Evolutionary conservation across 371 early-diverging fungal species (phyloP).

Genomic region (Zopfochytrium polystomum): DNA sequence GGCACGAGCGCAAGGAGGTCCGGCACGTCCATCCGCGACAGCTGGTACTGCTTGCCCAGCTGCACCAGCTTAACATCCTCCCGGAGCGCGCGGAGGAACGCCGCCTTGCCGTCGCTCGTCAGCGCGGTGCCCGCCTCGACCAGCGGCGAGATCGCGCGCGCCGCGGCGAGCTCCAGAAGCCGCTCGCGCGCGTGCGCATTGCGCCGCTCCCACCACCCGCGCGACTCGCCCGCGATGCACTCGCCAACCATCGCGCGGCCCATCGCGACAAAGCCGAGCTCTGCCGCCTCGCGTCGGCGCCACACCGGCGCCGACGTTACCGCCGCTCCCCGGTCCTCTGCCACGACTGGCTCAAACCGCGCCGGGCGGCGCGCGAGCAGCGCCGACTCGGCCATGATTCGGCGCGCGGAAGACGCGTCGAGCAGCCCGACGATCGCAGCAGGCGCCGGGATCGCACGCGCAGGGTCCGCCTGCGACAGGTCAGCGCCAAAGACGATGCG

Average conservation of each 20-base stretch:
- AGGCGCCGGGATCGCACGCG: not conserved
- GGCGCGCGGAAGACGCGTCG: not conserved
- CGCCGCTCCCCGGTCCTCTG: not conserved
- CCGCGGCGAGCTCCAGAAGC: not conserved
- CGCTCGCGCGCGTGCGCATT: not conserved
- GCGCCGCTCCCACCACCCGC: slow-evolving; percentile 6
- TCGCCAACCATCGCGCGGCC: slow-evolving; percentile 5
- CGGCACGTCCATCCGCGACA: slow-evolving; percentile 15
- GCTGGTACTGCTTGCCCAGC: slow-evolving; percentile 1
- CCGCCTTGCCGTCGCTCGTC: not conserved
- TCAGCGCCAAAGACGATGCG: slow-evolving; percentile 4
- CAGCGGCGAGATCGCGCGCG: not conserved
- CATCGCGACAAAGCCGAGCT: not conserved
- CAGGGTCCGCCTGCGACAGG: not conserved
- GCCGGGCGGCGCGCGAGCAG: slow-evolving; percentile 6
- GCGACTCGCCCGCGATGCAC: not conserved
- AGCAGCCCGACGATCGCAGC: not conserved
- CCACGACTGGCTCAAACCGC: slow-evolving; percentile 4
- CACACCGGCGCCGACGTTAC: not conserved
- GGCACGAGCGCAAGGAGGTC: not conserved
- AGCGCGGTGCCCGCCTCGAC: not conserved
- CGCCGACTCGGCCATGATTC: slow-evolving; percentile 6
- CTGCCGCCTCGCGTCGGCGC: not conserved
- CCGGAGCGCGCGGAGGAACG: not conserved
- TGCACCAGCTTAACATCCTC: not conserved